These are phyloP conservation scores for Elongisporangium undulatum DNA, from an alignment of 352 stramenopile genomes.

Conservation along the genomic window DNA sequence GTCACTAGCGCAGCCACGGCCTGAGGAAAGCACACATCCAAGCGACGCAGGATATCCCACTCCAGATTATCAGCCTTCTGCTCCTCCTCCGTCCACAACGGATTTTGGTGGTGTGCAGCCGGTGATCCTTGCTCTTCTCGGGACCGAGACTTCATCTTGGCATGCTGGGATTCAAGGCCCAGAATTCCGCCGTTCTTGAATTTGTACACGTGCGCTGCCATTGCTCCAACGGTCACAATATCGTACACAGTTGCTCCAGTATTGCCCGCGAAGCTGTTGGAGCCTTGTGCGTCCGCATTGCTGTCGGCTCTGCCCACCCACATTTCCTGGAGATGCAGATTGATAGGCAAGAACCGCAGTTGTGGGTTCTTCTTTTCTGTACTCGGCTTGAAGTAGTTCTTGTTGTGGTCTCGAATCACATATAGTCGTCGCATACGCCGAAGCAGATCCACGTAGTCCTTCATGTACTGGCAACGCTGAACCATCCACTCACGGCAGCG, in stretches of 20 bases:
- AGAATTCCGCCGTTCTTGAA: constrained; percentile 86
- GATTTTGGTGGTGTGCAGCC: constrained; percentile 51
- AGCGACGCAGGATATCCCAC: constrained; percentile 74
- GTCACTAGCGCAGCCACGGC: constrained; percentile 76
- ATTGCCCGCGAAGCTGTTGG: constrained; percentile 21
- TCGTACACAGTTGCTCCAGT: constrained; percentile 55
- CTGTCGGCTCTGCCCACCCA: constrained; percentile 65
- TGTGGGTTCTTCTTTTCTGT: constrained; percentile 82
- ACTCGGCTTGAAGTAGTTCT: constrained; percentile 85
- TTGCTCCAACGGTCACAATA: constrained; percentile 82
- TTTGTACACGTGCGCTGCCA: constrained; percentile 86
- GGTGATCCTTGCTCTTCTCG: constrained; percentile 38
- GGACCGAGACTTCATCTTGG: constrained; percentile 65
- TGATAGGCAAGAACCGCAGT: constrained; percentile 80
- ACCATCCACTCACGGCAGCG: constrained; percentile 85
- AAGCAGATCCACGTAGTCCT: constrained; percentile 71
- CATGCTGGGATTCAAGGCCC: constrained; percentile 61
- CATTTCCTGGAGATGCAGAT: constrained; percentile 85
- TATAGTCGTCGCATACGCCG: constrained; percentile 60
- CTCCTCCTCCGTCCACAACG: constrained; percentile 79
- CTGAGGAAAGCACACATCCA: constrained; percentile 84
- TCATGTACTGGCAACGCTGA: constrained; percentile 50
- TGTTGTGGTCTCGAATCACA: constrained; percentile 59
- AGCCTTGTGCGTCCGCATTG: constrained; percentile 27
- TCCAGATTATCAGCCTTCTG: constrained; percentile 76